Base-by-base conservation (phyloP, 768 basidiomycete species). In the Lentinus tigrinus region DNA sequence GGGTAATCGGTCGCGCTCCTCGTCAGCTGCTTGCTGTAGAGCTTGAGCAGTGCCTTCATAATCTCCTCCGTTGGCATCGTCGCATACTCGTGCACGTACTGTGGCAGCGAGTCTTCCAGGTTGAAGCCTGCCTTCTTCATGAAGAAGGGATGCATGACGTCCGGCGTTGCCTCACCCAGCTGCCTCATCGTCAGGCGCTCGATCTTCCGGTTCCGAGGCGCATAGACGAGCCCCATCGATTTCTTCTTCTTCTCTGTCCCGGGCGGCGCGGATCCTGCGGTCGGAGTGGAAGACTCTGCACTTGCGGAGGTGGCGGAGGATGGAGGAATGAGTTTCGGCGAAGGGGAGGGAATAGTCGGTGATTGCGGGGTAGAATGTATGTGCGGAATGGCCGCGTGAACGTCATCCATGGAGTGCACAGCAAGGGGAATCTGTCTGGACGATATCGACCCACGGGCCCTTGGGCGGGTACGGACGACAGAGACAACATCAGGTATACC, bases 101-200 rank as follows among this genome's bases (percentile, higher is more conserved):
- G 89, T 13, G 92, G 91, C n/a, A 93, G 68, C 0, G 89, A 86
- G 61, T 92, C 90, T 68, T 92, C 88, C 49, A 93, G 72, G 67
- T 84, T 91, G 74, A 93, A 91, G 0, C 91, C 89, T 1, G 89
- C 85, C 67, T 85, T 89, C 66, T 91, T 88, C 83, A 88, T 88
- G 74, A 91, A 91, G 73, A 91, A 90, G 3, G 88, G 88, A 69
- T 89, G 89, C 89, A 89, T 89, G 21, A 91, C 88, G 65, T 92
- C 89, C 1, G 91, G 90, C 0, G 90, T 91, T n/a, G 89, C 91
- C 69, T 93, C 89, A 31, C 92, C 93, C 13, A 94, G 75, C 69
- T 93, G 93, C 26, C 89, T 83, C 84, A 93, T 87, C 21, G 86
- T 89, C 53, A 93, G 72, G n/a, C 88, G 83, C 63, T 92, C 88